phyloP scores from a whole-genome alignment of 176 grass and related monocot genomes.

The Oryza officinalis region DNA sequence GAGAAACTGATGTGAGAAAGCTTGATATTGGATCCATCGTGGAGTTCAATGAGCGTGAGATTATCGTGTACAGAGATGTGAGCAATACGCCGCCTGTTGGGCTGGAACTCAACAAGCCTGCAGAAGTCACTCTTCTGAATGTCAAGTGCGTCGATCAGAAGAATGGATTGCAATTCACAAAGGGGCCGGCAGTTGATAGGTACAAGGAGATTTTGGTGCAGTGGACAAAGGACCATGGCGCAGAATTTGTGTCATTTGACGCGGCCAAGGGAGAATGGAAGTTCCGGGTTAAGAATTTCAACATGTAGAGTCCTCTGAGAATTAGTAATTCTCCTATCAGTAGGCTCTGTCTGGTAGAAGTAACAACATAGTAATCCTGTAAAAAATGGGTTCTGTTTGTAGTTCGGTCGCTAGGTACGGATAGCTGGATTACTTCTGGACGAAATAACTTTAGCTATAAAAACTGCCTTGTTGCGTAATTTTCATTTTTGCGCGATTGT shows the following conservation, averaged over 20 bases:
- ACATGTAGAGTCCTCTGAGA: slow-evolving; percentile 3
- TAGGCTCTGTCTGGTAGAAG: neutral
- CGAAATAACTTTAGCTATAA: neutral
- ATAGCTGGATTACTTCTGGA: neutral
- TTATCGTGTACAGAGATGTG: slow-evolving; percentile 68
- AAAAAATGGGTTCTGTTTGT: neutral
- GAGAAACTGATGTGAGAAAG: slow-evolving; percentile 64
- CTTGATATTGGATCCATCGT: slow-evolving; percentile 61
- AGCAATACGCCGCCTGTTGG: slow-evolving; percentile 58
- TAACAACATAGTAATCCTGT: neutral
- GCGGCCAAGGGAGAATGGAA: slow-evolving; percentile 61
- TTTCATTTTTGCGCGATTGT: neutral
- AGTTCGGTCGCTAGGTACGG: neutral
- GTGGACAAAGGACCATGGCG: slow-evolving; percentile 41
- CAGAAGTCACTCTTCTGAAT: slow-evolving; percentile 64
- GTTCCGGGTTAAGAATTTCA: slow-evolving; percentile 66
- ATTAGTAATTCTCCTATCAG: neutral
- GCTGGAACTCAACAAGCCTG: slow-evolving; percentile 67
- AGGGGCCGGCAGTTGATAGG: slow-evolving; percentile 40
- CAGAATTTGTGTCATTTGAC: slow-evolving; percentile 58
- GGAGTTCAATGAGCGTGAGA: slow-evolving; percentile 66
- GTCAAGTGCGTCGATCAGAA: slow-evolving; percentile 61
- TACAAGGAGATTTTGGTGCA: slow-evolving; percentile 56
- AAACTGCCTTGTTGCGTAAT: too few species aligned
- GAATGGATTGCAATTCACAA: slow-evolving; percentile 47